Percentiles rank a stretch among this genome's conserved stretches.
These are phyloP conservation scores for Tetraselmis striata DNA, from an alignment of 139 green algal species.

Conservation along the genomic window DNA sequence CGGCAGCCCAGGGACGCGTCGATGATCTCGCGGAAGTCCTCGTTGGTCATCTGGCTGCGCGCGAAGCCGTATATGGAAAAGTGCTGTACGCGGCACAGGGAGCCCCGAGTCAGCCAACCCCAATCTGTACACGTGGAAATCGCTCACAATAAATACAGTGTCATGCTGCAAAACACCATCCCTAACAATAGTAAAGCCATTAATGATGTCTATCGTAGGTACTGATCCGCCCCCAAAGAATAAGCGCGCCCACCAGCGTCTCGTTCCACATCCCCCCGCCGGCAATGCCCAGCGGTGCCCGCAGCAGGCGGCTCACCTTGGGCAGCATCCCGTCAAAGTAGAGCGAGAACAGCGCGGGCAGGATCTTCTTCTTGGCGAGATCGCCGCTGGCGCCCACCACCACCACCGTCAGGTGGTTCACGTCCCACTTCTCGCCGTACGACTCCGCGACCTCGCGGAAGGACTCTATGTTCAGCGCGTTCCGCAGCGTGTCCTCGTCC, in stretches of 20 bases:
- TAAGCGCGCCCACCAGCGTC: too few species aligned
- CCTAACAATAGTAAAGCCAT: too few species aligned
- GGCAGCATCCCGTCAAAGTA: conserved; percentile 87
- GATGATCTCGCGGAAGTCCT: conserved; percentile 82
- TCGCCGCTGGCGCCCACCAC: conserved; percentile 93
- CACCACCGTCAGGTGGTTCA: conserved; percentile 62
- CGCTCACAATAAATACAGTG: too few species aligned
- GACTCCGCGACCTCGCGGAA: not conserved
- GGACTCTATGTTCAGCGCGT: not conserved
- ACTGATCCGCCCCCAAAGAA: too few species aligned
- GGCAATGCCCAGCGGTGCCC: too few species aligned
- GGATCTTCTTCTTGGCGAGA: conserved; percentile 99
- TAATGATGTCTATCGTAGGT: too few species aligned
- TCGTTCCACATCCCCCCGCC: too few species aligned
- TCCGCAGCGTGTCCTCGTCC: not conserved
- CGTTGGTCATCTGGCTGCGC: conserved; percentile 81
- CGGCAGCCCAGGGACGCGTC: conserved; percentile 73
- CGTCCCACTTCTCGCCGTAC: conserved; percentile 34
- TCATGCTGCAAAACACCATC: too few species aligned
- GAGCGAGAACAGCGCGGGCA: conserved; percentile 91
- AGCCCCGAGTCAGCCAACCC: not conserved
- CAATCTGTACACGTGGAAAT: not conserved
- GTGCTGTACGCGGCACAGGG: too few species aligned
- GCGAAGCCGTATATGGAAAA: conserved; percentile 92
- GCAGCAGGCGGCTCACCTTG: too few species aligned